Evolutionary conservation across 768 basidiomycete genomes (phyloP).

Genomic region (Suillus sp.): DNA sequence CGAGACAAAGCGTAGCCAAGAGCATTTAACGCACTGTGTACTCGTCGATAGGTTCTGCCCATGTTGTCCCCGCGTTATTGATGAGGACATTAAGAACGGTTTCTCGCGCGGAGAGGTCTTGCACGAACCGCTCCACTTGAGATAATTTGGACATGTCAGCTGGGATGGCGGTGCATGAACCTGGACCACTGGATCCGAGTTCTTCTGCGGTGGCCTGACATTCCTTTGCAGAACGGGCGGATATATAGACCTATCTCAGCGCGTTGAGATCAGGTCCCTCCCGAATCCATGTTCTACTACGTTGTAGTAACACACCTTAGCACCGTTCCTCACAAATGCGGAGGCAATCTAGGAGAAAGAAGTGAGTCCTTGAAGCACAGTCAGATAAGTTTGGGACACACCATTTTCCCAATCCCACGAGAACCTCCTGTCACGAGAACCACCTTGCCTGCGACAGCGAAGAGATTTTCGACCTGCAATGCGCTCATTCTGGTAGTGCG

Average conservation of each 20-base stretch:
- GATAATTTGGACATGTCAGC: slow-evolving; percentile 55
- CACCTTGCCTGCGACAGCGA: slow-evolving; percentile 53
- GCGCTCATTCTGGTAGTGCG: slow-evolving; percentile 36
- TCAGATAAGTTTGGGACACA: slow-evolving; percentile 23
- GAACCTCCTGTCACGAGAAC: slow-evolving; percentile 70
- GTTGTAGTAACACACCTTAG: slow-evolving; percentile 40
- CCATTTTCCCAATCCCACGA: slow-evolving; percentile 69
- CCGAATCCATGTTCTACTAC: slow-evolving; percentile 4
- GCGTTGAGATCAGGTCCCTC: slow-evolving; percentile 19
- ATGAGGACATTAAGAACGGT: slow-evolving; percentile 57
- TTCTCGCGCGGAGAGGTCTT: slow-evolving; percentile 54
- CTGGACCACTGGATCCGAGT: slow-evolving; percentile 54
- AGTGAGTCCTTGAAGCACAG: slow-evolving; percentile 14
- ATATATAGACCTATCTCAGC: slow-evolving; percentile 55
- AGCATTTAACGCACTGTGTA: slow-evolving; percentile 40
- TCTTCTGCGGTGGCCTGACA: slow-evolving; percentile 54
- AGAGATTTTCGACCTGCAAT: slow-evolving; percentile 41
- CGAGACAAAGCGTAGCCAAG: slow-evolving; percentile 14
- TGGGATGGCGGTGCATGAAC: slow-evolving; percentile 54
- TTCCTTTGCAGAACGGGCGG: slow-evolving; percentile 54
- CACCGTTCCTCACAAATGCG: slow-evolving; percentile 64
- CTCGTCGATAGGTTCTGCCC: slow-evolving; percentile 50
- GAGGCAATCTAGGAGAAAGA: slow-evolving; percentile 52
- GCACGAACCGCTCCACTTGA: slow-evolving; percentile 54
- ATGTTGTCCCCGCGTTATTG: slow-evolving; percentile 66